A percentile compares a stretch with the other conserved stretches of the same genome.
Conservation (phyloP, 805 yeast genomes). For the Tetrapisispora phaffii region DNA sequence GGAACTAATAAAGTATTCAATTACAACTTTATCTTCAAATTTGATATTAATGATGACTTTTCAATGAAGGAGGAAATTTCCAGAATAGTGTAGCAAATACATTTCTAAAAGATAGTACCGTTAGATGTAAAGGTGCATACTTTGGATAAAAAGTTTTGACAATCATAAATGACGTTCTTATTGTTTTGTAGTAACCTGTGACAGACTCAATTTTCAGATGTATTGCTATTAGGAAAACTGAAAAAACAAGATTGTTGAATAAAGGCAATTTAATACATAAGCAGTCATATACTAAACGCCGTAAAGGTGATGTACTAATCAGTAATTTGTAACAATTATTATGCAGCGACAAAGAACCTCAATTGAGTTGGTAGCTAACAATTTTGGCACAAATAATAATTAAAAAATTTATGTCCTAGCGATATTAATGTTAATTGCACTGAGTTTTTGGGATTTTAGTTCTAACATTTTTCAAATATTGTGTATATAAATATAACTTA, state of each 20-base stretch:
- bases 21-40: not conserved
- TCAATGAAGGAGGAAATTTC: not conserved
- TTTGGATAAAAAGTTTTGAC: not conserved
- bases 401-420: not conserved
- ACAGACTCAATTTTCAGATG: not conserved
- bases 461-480: not conserved
- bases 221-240: not conserved
- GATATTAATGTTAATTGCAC: not conserved
- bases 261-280: not conserved
- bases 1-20: not conserved
- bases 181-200: not conserved
- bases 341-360: not conserved
- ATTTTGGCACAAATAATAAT: not conserved
- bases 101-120: not conserved
- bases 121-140: not conserved
- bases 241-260: not conserved
- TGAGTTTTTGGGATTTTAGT: not conserved
- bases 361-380: not conserved
- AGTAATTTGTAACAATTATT: not conserved
- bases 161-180: not conserved
- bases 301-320: not conserved
- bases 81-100: not conserved
- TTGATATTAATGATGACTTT: not conserved
- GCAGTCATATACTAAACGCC: not conserved
- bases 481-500: not conserved